phyloP scores from a whole-genome alignment of 1,284 basidiomycete species.

The Phellinidium pouzarii region DNA sequence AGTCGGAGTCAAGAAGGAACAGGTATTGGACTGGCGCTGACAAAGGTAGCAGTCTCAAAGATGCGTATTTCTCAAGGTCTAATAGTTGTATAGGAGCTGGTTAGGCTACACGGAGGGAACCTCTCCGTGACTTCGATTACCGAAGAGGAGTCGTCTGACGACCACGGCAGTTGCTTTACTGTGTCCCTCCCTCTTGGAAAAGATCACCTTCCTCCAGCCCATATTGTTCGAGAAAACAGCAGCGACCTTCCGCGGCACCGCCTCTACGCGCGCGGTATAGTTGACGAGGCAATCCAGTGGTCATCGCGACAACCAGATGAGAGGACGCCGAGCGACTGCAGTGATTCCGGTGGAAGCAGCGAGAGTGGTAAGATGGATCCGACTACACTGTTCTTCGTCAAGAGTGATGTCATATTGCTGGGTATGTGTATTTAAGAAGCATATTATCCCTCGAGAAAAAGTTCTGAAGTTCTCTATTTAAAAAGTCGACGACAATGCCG shows the following conservation, averaged over 20 bases:
- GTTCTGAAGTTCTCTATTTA: background rate
- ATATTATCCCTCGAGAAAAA: background rate
- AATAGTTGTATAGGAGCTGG: constrained; percentile 22
- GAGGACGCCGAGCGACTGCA: constrained; percentile 20
- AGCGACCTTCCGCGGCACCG: constrained; percentile 17
- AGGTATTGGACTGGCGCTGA: constrained; percentile 29
- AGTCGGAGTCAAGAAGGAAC: constrained; percentile 28
- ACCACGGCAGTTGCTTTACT: constrained; percentile 26
- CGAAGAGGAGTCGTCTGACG: constrained; percentile 18
- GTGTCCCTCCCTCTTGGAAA: constrained; percentile 25
- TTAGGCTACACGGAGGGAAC: constrained; percentile 26
- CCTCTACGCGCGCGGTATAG: constrained; percentile 24
- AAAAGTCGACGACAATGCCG: constrained; percentile 26
- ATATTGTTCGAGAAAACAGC: constrained; percentile 22
- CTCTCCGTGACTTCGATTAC: constrained; percentile 22
- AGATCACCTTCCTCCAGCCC: constrained; percentile 24
- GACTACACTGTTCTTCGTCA: constrained; percentile 22
- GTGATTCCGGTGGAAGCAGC: constrained; percentile 21
- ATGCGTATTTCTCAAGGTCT: background rate
- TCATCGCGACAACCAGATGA: constrained; percentile 15
- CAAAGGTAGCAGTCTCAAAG: constrained; percentile 16
- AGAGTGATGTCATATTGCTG: constrained; percentile 24
- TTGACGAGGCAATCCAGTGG: constrained; percentile 28
- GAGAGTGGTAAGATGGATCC: constrained; percentile 20
- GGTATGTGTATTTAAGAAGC: constrained; percentile 16